Conservation (phyloP, 768 basidiomycete species). For the Suillus luteus region DNA sequence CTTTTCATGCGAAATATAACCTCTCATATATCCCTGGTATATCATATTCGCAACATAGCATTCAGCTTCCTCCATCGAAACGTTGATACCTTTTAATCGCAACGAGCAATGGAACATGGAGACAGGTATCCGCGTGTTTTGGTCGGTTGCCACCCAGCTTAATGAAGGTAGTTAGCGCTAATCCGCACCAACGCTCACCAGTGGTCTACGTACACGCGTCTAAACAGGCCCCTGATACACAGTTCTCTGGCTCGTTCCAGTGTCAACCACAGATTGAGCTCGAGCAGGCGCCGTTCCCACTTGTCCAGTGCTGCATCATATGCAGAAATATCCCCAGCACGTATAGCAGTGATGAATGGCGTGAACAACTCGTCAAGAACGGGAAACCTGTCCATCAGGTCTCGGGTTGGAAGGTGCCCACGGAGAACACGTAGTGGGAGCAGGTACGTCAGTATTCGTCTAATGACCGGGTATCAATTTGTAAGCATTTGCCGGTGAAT, state of each 20-base stretch:
- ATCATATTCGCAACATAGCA: conserved; percentile 96
- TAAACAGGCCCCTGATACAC: conserved; percentile 81
- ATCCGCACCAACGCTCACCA: not conserved
- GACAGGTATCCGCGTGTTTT: conserved; percentile 77
- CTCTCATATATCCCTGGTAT: conserved; percentile 87
- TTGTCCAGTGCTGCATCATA: conserved; percentile 80
- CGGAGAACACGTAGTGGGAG: conserved; percentile 87
- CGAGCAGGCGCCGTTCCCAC: conserved; percentile 75
- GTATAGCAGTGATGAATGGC: conserved; percentile 82
- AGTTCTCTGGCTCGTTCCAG: conserved; percentile 88
- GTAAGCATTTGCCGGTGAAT: conserved; percentile 1
- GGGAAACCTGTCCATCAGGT: conserved; percentile 73
- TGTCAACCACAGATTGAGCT: conserved; percentile 83
- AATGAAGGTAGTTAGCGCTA: conserved; percentile 3
- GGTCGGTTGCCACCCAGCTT: conserved; percentile 81
- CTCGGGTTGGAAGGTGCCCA: conserved; percentile 79
- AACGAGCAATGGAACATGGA: conserved; percentile 80
- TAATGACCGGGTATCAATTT: conserved; percentile 30
- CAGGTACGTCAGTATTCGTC: conserved; percentile 88
- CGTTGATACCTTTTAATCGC: conserved; percentile 66
- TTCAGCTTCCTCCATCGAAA: conserved; percentile 82
- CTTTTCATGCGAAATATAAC: conserved; percentile 96
- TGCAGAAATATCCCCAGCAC: conserved; percentile 69
- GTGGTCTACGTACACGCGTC: conserved; percentile 62
- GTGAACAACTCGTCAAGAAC: conserved; percentile 69